Evolutionary conservation across 305 asterid genomes (phyloP).

Genomic region (Fraxinus sp.): DNA sequence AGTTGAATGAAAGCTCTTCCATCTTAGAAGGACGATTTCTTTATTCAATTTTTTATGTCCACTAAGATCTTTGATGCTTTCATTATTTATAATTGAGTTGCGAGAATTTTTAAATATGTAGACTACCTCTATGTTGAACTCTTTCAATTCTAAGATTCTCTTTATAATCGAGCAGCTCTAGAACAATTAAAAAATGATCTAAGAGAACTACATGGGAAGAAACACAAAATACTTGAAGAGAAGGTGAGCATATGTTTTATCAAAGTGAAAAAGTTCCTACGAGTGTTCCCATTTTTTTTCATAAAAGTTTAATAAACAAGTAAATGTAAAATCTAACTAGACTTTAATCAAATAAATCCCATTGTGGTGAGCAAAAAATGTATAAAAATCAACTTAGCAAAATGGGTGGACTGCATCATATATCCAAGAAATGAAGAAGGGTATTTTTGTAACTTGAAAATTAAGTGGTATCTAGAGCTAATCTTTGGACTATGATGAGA

Average conservation of each 20-base stretch:
- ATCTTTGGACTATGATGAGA: constrained; percentile 31
- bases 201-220: background rate
- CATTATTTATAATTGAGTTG: background rate
- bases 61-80: background rate
- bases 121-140: no score
- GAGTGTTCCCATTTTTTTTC: background rate
- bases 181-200: background rate
- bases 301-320: background rate
- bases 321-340: constrained; percentile 5
- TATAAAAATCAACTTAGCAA: background rate
- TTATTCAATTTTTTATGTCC: background rate
- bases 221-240: background rate
- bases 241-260: background rate
- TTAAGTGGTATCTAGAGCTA: constrained; percentile 17
- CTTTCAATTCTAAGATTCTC: no score
- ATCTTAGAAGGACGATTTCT: no score
- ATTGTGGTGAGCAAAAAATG: background rate
- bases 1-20: background rate
- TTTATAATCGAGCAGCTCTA: background rate
- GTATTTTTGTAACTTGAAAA: constrained; percentile 24
- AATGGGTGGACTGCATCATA: background rate
- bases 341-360: constrained; percentile 31
- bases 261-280: background rate
- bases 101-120: no score
- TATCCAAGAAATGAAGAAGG: background rate